Evolutionary conservation across 2,329 filamentous ascomycete genomes (phyloP), one percentile per base, ranked within the genome.

Genomic region (Chalara sp.): DNA sequence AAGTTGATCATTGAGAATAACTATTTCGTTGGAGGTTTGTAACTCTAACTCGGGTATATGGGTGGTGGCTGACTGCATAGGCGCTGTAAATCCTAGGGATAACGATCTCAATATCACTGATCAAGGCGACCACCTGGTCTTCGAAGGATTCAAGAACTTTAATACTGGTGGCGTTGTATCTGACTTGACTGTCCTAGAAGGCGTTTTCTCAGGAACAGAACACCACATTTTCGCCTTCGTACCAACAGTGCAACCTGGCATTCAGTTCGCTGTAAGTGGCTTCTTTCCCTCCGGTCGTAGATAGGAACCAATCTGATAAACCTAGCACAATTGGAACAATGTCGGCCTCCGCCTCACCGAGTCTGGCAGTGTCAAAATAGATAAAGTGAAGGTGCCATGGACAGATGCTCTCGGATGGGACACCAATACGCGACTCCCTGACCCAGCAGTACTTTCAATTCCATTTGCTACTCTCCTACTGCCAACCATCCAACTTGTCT

Each of bases 121-220:
- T 1, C 71, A 79, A 1, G 79, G 76, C 1, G 75, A 80, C 4
- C 67, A 74, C 2, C 63, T 85, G 11, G 62, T 81, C 2, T 85
- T 83, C 64, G 77, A 78, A 52, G 81, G 82, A 1, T 74, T 72
- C 65, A 86, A 86, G 64, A 72, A 78, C 65, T 86, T 86, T 70
- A 86, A 82, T 60, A 86, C 82, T 0, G 83, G 83, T 0, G 82
- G 81, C 30, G 81, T 84, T 0, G 72, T 86, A 2, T 84, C 80
- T 0, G 82, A 86, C 52, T 66, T 86, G 21, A 84, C 81, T 0
- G 79, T 86, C 0, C 72, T 86, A 0, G 82, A 86, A 58, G 82
- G 83, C 21, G 76, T 80, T 1, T 68, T 76, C n/a, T 73, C 78
- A 5, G 76, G 72, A 13, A 82, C 79, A 0, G 70, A 74, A 5